These are phyloP conservation scores for Pleurotus giganteus DNA, from an alignment of 768 basidiomycete genomes.

Conservation along the genomic window DNA sequence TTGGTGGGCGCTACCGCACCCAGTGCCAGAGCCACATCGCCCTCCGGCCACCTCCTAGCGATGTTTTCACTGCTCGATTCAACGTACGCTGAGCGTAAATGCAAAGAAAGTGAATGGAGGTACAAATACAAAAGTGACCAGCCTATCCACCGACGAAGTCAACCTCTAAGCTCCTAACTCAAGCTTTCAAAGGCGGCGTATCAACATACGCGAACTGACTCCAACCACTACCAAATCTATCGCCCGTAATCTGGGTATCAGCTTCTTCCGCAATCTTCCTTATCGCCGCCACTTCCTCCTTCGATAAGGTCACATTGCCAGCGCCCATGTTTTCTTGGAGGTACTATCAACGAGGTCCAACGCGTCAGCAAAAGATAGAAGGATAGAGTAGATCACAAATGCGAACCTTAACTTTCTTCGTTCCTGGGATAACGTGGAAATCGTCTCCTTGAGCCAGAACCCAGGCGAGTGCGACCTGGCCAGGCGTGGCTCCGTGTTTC, in stretches of 20 bases:
- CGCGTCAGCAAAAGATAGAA: slow-evolving; percentile 9
- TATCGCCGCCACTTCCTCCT: slow-evolving; percentile 36
- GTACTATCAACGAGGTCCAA: too few species aligned
- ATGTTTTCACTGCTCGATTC: too few species aligned
- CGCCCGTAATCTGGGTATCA: slow-evolving; percentile 22
- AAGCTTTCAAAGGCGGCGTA: slow-evolving; percentile 8
- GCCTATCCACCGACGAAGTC: too few species aligned
- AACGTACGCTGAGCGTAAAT: too few species aligned
- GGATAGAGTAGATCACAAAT: not conserved
- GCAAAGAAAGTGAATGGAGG: too few species aligned
- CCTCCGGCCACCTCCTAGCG: too few species aligned
- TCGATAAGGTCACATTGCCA: slow-evolving; percentile 26
- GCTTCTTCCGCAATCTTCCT: slow-evolving; percentile 32
- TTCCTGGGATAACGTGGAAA: slow-evolving; percentile 44
- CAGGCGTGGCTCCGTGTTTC: slow-evolving; percentile 31
- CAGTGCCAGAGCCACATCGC: too few species aligned
- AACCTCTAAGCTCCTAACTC: too few species aligned
- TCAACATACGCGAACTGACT: slow-evolving; percentile 12
- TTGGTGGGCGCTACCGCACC: too few species aligned
- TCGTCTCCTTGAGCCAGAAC: slow-evolving; percentile 42
- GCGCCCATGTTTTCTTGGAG: slow-evolving; percentile 46
- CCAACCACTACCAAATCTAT: slow-evolving; percentile 24
- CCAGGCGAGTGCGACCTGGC: slow-evolving; percentile 47
- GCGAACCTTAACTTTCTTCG: slow-evolving; percentile 32
- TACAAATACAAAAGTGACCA: too few species aligned